Evolutionary conservation across 139 green algal genomes (phyloP).

Genomic region (Chlorella vulgaris): DNA sequence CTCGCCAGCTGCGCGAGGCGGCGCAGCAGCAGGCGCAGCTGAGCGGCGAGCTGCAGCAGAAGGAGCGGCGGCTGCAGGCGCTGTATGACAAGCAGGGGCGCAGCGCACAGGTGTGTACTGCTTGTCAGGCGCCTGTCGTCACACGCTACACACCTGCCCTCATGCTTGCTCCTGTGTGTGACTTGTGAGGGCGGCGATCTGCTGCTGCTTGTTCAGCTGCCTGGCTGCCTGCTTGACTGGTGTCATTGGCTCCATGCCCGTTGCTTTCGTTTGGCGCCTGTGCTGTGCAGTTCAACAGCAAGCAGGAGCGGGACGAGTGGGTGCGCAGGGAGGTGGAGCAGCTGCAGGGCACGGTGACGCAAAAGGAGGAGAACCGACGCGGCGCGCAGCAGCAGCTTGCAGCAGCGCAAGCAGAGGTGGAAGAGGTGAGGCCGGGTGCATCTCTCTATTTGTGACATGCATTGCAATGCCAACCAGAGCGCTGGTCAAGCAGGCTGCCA

Average conservation of each 20-base stretch:
- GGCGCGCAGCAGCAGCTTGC: slow-evolving; percentile 33
- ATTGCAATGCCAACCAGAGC: too few species aligned
- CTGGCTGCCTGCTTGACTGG: neutral
- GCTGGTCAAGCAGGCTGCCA: too few species aligned
- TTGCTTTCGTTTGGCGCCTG: neutral
- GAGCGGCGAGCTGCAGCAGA: neutral
- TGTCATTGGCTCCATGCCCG: neutral
- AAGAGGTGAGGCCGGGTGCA: too few species aligned
- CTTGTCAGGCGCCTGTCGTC: neutral
- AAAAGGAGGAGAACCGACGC: slow-evolving; percentile 27
- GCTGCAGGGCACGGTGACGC: slow-evolving; percentile 31
- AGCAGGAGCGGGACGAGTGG: slow-evolving; percentile 76
- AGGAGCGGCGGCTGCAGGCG: slow-evolving; percentile 40
- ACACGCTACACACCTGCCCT: too few species aligned
- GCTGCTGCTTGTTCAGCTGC: neutral
- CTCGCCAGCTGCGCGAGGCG: slow-evolving; percentile 39
- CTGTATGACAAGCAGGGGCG: slow-evolving; percentile 84
- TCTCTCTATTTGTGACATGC: too few species aligned
- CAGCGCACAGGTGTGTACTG: slow-evolving; percentile 8
- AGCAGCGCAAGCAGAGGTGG: slow-evolving; percentile 12
- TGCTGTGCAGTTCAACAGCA: slow-evolving; percentile 59
- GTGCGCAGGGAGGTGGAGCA: slow-evolving; percentile 66
- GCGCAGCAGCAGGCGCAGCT: slow-evolving; percentile 25
- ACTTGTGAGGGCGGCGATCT: too few species aligned
- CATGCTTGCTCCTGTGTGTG: too few species aligned